Evolutionary conservation across 2,329 filamentous ascomycete species (phyloP).

Genomic region (Rhinocladiella similis): DNA sequence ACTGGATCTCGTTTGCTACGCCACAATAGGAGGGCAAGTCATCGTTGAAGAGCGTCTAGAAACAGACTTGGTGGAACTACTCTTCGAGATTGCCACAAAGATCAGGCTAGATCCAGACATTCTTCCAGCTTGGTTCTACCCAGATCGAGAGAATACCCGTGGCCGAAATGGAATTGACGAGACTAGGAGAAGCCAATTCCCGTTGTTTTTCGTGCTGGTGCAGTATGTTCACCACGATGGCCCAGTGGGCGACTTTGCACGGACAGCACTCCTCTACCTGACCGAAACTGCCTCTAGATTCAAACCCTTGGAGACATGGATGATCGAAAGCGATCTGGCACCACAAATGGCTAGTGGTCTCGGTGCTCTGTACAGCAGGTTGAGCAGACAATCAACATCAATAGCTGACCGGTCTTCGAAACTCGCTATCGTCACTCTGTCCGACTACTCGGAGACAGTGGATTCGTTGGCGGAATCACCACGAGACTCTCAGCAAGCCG

Average conservation of each 20-base stretch:
- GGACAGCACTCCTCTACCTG: slow-evolving; percentile 90
- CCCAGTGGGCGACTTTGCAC: slow-evolving; percentile 89
- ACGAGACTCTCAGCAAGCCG: slow-evolving; percentile 75
- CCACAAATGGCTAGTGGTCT: slow-evolving; percentile 96
- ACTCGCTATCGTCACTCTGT: slow-evolving; percentile 81
- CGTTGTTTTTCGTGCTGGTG: slow-evolving; percentile 90
- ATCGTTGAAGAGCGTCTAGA: slow-evolving; percentile 73
- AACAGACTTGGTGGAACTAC: slow-evolving; percentile 82
- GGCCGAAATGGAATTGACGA: slow-evolving; percentile 62
- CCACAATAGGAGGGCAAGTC: slow-evolving; percentile 67
- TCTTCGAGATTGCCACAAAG: slow-evolving; percentile 96
- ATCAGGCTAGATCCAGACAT: slow-evolving; percentile 87
- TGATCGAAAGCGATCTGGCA: slow-evolving; percentile 93
- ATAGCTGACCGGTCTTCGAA: slow-evolving; percentile 68
- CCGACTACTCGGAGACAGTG: slow-evolving; percentile 77
- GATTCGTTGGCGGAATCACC: slow-evolving; percentile 74
- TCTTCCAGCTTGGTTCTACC: slow-evolving; percentile 86
- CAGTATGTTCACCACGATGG: slow-evolving; percentile 97
- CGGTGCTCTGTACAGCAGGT: slow-evolving; percentile 72
- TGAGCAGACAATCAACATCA: slow-evolving; percentile 74
- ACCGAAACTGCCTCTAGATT: slow-evolving; percentile 90
- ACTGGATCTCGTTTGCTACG: slow-evolving; percentile 73
- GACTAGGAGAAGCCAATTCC: slow-evolving; percentile 89
- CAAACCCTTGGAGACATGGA: slow-evolving; percentile 84
- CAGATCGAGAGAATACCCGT: slow-evolving; percentile 45